Evolutionary conservation across 176 grass and related monocot genomes (phyloP).

Genomic region (Tillandsia fasciculata): DNA sequence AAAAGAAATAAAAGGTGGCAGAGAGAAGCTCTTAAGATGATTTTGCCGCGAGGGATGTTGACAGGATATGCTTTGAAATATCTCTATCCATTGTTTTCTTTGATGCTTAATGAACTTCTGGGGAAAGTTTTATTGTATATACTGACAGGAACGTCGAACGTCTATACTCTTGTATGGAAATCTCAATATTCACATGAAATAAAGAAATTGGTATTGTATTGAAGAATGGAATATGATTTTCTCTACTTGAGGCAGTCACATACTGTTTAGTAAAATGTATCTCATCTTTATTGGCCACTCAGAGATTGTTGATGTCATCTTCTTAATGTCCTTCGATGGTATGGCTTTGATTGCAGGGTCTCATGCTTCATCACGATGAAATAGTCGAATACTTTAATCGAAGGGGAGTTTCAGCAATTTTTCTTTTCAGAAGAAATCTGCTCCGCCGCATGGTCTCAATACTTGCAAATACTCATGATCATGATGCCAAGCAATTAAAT

Average conservation of each 20-base stretch:
- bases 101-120: neutral
- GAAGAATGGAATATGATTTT: neutral
- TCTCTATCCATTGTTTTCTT: neutral
- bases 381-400: conserved; percentile 71
- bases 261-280: neutral
- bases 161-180: neutral
- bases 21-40: neutral
- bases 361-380: conserved; percentile 63
- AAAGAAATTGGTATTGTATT: neutral
- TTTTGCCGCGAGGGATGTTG: no score
- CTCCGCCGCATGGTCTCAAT: conserved; percentile 73
- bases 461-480: conserved; percentile 78
- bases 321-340: neutral
- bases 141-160: neutral
- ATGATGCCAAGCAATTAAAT: conserved; percentile 61
- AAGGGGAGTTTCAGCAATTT: conserved; percentile 72
- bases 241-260: neutral
- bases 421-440: conserved; percentile 86
- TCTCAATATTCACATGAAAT: neutral
- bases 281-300: no score
- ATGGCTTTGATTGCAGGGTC: conserved; percentile 42
- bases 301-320: neutral
- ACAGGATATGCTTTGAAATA: neutral
- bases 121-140: neutral
- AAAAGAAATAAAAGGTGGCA: no score